phyloP scores from a whole-genome alignment of 768 basidiomycete species.

The Mycena crocata region DNA sequence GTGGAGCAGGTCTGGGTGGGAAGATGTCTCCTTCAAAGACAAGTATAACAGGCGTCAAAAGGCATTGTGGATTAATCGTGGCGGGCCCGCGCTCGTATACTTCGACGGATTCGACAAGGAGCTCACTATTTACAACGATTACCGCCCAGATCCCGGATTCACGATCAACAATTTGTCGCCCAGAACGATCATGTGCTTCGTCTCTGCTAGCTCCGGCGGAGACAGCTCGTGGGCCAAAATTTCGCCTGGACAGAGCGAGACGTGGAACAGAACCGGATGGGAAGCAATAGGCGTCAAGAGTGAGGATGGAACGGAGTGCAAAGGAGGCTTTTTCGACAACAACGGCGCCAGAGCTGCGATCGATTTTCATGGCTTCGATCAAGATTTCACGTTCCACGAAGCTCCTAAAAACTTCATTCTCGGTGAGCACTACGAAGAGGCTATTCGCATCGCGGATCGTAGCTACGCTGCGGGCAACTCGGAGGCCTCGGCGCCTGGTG shows the following conservation, averaged over 20 bases:
- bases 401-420: constrained; percentile 24
- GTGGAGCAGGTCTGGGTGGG: constrained; percentile 26
- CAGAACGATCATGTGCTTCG: constrained; percentile 24
- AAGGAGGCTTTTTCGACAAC: constrained; percentile 23
- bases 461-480: constrained; percentile 26
- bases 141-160: constrained; percentile 29
- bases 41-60: constrained; percentile 7
- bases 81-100: constrained; percentile 22
- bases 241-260: constrained; percentile 14
- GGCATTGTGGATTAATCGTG: constrained; percentile 28
- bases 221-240: constrained; percentile 11
- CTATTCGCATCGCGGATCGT: constrained; percentile 28
- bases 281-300: constrained; percentile 28
- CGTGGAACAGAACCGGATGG: constrained; percentile 18
- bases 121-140: constrained; percentile 30
- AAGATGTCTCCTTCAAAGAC: constrained; percentile 26
- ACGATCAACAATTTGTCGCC: constrained; percentile 25
- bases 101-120: constrained; percentile 31
- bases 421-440: constrained; percentile 30
- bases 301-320: constrained; percentile 19
- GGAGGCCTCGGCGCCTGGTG: constrained; percentile 25
- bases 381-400: constrained; percentile 21
- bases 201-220: constrained; percentile 24
- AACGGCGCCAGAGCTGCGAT: constrained; percentile 10
- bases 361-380: constrained; percentile 31